phyloP scores from a whole-genome alignment of 2,329 filamentous ascomycete genomes.

The Cercospora zeina region DNA sequence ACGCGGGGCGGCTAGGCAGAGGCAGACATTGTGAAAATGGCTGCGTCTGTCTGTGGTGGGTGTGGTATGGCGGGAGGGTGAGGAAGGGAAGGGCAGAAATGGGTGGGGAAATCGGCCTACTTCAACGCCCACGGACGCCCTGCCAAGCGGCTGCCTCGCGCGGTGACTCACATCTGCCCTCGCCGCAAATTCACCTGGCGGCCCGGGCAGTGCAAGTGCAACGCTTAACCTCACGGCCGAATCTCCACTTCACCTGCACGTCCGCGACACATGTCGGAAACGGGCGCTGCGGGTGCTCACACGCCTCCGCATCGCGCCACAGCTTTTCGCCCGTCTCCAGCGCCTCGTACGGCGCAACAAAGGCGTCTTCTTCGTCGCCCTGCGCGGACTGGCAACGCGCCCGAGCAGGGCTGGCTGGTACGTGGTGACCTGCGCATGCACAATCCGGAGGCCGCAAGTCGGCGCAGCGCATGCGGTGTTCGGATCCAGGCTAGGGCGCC shows the following conservation, averaged over 20 bases:
- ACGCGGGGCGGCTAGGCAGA: conserved; percentile 32
- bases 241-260: neutral
- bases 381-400: neutral
- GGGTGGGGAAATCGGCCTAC: neutral
- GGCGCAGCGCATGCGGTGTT: conserved; percentile 16
- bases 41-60: conserved; percentile 31
- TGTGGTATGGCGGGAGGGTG: conserved; percentile 24
- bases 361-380: neutral
- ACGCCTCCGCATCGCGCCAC: neutral
- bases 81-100: conserved; percentile 16
- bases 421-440: neutral
- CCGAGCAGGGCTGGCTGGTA: conserved; percentile 10
- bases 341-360: neutral
- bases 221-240: neutral
- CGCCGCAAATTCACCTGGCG: neutral
- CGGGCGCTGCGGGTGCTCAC: neutral
- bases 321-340: neutral
- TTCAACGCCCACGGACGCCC: neutral
- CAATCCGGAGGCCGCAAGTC: conserved; percentile 14
- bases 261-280: neutral
- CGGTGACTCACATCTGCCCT: conserved; percentile 4
- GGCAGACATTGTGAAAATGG: conserved; percentile 39
- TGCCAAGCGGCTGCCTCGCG: neutral
- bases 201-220: neutral
- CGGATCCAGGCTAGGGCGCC: neutral